Evolutionary conservation across 306 rosid genomes (phyloP), one percentile per base, ranked within the genome.

Genomic region (Chamaecrista fasciculata): DNA sequence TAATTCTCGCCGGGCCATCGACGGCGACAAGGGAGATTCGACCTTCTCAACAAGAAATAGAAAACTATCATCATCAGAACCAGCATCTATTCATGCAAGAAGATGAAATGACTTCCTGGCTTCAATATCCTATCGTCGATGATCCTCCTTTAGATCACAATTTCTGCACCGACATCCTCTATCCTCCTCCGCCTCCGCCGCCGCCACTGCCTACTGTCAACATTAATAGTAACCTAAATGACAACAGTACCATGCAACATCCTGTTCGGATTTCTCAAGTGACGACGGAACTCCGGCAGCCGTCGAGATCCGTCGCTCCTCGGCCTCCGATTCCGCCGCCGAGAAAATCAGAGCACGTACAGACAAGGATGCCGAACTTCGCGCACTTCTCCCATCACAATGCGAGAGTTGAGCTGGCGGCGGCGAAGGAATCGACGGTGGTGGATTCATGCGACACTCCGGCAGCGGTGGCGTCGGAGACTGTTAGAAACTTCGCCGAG

Each of bases 81-180:
- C 83, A 59, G 0, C 81, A 87, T 33, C 79, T 86, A 4, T 90
- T 88, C 60, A 86, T 90, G 81, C 90, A 88, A 48, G 97, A 93
- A 53, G 88, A 86, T 4, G 97, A 93, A 81, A 90, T 90, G 96
- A 73, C 78, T 43, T 71, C 96, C 0, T 93, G 90, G 96, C 94
- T 93, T 65, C 88, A 90, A 64, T 86, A 73, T 76, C 96, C 92
- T 10, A 81, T 82, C 37, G 84, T 63, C 24, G 86, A 78, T 9
- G 86, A 82, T 28, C 58, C 91, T 80, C 69, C 80, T 1, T 60
- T 86, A 39, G 88, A 86, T 79, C 84, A 70, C 12, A 74, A 16
- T 36, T 85, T 90, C 67, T 67, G 68, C 76, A 53, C 86, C 24
- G 93, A 87, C 57, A 82, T 86, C 10, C 79, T 87, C 55, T 84